Conservation (phyloP, 129 eudicot species). For the Escallonia herrerae region DNA sequence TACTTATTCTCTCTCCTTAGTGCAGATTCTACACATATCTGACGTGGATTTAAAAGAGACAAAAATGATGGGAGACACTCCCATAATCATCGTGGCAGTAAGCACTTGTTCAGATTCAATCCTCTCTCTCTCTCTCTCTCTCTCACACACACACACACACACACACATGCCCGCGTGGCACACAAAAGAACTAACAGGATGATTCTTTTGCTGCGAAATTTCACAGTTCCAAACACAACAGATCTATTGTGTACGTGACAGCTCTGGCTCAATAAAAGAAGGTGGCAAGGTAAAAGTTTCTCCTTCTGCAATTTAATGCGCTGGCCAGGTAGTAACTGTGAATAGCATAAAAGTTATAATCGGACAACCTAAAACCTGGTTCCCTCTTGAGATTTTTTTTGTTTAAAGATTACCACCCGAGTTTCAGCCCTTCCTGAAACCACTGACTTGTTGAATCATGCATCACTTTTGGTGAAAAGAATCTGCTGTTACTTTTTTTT, state of each 20-base stretch:
- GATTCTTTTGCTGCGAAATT: not conserved
- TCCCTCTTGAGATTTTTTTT: no score
- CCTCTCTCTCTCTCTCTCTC: no score
- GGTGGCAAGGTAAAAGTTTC: slow-evolving; percentile 67
- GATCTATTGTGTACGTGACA: slow-evolving; percentile 81
- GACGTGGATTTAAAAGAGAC: slow-evolving; percentile 90
- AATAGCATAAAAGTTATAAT: no score
- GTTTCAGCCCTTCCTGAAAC: no score
- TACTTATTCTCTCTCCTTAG: slow-evolving; percentile 12
- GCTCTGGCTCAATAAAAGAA: slow-evolving; percentile 67
- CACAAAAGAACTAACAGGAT: not conserved
- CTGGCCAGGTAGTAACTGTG: not conserved
- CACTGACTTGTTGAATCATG: no score
- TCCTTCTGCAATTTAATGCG: not conserved
- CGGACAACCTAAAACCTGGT: no score
- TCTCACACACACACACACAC: no score
- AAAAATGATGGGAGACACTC: slow-evolving; percentile 91
- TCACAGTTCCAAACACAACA: slow-evolving; percentile 94
- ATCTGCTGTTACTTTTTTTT: no score
- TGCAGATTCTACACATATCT: slow-evolving; percentile 88
- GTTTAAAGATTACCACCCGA: no score
- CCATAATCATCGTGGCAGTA: slow-evolving; percentile 80
- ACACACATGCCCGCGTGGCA: no score
- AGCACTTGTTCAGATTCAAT: not conserved
- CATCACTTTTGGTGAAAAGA: no score